Conservation (phyloP, 2,329 filamentous ascomycete genomes). For the Trichoderma sp. region DNA sequence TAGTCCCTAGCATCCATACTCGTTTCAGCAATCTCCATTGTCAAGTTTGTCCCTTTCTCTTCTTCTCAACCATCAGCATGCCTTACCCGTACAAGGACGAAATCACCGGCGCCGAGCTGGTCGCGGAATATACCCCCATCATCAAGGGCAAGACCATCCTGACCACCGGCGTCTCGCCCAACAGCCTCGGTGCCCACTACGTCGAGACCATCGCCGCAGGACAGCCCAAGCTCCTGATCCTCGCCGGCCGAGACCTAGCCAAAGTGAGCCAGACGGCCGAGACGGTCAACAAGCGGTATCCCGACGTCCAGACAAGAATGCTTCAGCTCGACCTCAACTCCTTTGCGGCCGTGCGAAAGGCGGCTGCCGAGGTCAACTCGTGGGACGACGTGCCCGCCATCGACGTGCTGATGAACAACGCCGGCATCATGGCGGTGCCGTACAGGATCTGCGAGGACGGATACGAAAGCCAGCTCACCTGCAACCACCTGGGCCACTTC, state of each 20-base stretch:
- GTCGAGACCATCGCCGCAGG: constrained; percentile 44
- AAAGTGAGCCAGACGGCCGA: constrained; percentile 47
- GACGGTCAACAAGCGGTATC: constrained; percentile 39
- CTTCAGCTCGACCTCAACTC: constrained; percentile 45
- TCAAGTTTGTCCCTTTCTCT: background rate
- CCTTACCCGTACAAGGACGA: constrained; percentile 13
- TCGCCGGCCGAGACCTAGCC: constrained; percentile 47
- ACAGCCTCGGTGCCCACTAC: constrained; percentile 45
- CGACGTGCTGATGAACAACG: constrained; percentile 49
- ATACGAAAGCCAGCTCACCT: constrained; percentile 48
- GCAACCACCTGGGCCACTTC: constrained; percentile 52
- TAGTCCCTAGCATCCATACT: background rate
- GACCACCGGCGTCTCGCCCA: constrained; percentile 47
- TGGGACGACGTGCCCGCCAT: constrained; percentile 36
- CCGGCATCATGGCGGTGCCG: constrained; percentile 46
- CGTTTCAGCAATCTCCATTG: background rate
- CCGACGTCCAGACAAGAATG: constrained; percentile 39
- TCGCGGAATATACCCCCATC: constrained; percentile 35
- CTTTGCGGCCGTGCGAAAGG: constrained; percentile 42
- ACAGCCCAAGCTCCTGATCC: constrained; percentile 47
- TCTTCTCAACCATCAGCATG: constrained; percentile 4
- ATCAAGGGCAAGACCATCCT: constrained; percentile 46
- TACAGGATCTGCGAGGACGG: constrained; percentile 43
- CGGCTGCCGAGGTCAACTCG: constrained; percentile 41
- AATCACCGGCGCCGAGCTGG: constrained; percentile 34